Evolutionary conservation across 345 rosid genomes (phyloP).

Genomic region (Citrus trifoliata): DNA sequence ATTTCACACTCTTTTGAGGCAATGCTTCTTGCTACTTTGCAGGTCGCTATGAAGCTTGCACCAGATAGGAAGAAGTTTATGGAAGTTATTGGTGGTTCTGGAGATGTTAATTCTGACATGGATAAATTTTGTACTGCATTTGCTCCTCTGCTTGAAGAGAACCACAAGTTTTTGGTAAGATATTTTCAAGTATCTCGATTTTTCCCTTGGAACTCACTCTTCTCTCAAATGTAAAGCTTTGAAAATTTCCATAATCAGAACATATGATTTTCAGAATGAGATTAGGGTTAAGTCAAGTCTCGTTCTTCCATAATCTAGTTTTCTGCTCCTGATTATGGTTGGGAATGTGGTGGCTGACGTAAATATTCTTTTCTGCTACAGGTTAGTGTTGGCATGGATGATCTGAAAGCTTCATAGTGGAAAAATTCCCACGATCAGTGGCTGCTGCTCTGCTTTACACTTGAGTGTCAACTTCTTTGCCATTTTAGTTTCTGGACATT

Average conservation of each 20-base stretch:
- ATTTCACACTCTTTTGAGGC: neutral
- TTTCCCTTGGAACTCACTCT: neutral
- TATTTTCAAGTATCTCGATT: neutral
- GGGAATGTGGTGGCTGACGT: neutral
- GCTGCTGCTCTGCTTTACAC: neutral
- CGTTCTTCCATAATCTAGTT: neutral
- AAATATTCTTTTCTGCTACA: conserved; percentile 27
- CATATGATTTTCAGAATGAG: neutral
- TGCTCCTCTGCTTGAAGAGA: conserved; percentile 78
- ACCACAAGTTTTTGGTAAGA: conserved; percentile 93
- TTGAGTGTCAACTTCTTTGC: neutral
- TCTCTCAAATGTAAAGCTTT: neutral
- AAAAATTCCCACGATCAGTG: neutral
- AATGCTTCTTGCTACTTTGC: conserved; percentile 7
- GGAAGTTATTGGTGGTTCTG: conserved; percentile 80
- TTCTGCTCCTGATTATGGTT: neutral
- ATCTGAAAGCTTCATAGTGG: conserved; percentile 71
- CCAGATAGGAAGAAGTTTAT: conserved; percentile 97
- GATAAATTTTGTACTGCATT: conserved; percentile 74
- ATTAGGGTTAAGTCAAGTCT: neutral
- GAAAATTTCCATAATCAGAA: neutral
- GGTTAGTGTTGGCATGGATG: conserved; percentile 88
- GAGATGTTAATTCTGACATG: conserved; percentile 76
- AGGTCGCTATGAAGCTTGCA: conserved; percentile 95
- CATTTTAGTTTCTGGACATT: neutral